These are phyloP conservation scores for Rhododendron ferrugineum DNA, from an alignment of 148 eudicot genomes.

Conservation along the genomic window DNA sequence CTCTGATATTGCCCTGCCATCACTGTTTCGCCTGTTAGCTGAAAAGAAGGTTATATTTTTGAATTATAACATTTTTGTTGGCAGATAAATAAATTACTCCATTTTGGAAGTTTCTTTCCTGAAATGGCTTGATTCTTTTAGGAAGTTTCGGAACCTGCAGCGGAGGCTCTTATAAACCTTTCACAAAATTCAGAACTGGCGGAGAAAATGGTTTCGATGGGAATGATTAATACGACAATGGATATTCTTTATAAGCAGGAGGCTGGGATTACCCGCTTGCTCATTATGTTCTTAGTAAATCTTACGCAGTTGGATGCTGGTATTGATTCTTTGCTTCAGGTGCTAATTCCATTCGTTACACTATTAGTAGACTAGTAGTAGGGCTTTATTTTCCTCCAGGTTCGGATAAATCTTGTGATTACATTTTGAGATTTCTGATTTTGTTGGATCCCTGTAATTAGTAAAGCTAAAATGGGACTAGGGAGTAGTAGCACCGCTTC, in stretches of 20 bases:
- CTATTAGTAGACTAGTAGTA: neutral
- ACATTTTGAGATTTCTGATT: neutral
- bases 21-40: constrained; percentile 53
- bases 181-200: constrained; percentile 70
- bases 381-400: neutral
- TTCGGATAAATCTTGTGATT: neutral
- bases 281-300: constrained; percentile 90
- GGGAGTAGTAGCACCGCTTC: neutral
- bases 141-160: constrained; percentile 95
- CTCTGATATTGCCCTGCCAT: constrained; percentile 43
- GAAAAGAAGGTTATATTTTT: constrained; percentile 59
- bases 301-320: constrained; percentile 94
- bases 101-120: neutral
- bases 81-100: neutral
- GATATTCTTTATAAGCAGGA: constrained; percentile 65
- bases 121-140: constrained; percentile 20
- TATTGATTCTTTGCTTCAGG: constrained; percentile 88
- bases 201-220: constrained; percentile 68
- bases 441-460: neutral
- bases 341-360: constrained; percentile 26
- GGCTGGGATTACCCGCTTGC: constrained; percentile 41
- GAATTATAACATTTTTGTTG: neutral
- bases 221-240: constrained; percentile 54
- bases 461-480: neutral
- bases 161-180: constrained; percentile 79